Conservation (phyloP, 2,329 filamentous ascomycete genomes). For the Phyllosticta capitalensis region DNA sequence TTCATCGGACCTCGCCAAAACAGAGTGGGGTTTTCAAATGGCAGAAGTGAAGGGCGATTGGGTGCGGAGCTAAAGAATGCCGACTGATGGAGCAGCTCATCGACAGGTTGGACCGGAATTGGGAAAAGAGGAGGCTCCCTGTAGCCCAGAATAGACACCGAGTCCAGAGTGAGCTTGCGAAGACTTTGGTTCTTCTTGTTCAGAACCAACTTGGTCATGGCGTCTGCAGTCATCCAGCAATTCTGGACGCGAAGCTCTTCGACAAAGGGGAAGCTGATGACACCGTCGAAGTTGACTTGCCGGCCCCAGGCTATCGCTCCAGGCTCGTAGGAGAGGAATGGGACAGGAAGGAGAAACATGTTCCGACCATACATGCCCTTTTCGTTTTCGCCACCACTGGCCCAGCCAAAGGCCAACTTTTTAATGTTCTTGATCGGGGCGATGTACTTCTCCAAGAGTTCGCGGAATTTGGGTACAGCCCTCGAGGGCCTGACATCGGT, state of each 20-base stretch:
- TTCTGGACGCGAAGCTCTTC: constrained; percentile 55
- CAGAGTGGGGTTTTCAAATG: too few species aligned
- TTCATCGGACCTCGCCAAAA: too few species aligned
- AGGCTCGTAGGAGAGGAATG: constrained; percentile 31
- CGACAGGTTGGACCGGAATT: too few species aligned
- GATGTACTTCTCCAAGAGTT: constrained; percentile 44
- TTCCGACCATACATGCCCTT: constrained; percentile 53
- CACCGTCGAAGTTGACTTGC: constrained; percentile 13
- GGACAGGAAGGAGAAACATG: constrained; percentile 52
- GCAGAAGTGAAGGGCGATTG: too few species aligned
- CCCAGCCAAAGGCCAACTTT: constrained; percentile 55
- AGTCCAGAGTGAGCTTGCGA: constrained; percentile 49
- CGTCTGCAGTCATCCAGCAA: constrained; percentile 56
- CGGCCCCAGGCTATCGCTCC: constrained; percentile 21
- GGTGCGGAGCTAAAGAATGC: too few species aligned
- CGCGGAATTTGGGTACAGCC: constrained; percentile 43
- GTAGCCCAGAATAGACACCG: constrained; percentile 37
- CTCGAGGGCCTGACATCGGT: constrained; percentile 40
- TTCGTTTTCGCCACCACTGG: constrained; percentile 58
- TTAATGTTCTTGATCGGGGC: constrained; percentile 42
- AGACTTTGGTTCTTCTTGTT: constrained; percentile 38
- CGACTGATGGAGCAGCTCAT: too few species aligned
- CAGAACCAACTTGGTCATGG: constrained; percentile 44
- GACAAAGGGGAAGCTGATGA: constrained; percentile 46
- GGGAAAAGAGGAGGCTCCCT: too few species aligned